A percentile compares a stretch with the other conserved stretches of the same genome.
These are phyloP conservation scores for Termitomyces sp. DNA, from an alignment of 768 basidiomycete genomes.

Conservation along the genomic window DNA sequence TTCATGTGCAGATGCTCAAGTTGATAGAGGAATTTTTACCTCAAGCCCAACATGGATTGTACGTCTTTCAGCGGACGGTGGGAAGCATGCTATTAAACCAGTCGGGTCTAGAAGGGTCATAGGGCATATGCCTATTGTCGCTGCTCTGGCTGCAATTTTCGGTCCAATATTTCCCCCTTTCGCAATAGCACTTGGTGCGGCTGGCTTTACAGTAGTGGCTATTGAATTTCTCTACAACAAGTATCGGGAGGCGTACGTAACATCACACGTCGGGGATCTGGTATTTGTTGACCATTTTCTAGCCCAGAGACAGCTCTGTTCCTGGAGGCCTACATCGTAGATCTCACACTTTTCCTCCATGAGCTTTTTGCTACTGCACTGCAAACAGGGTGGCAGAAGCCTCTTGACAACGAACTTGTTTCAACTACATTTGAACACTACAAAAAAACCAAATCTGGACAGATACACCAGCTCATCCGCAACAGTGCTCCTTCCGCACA, in stretches of 20 bases:
- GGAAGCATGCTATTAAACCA: background rate
- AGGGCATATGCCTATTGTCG: background rate
- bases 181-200: background rate
- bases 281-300: background rate
- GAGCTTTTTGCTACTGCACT: background rate
- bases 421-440: background rate
- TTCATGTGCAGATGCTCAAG: background rate
- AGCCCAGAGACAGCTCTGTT: constrained; percentile 1
- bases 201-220: background rate
- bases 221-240: background rate
- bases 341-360: constrained; percentile 2
- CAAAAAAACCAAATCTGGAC: background rate
- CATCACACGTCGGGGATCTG: background rate
- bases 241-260: background rate
- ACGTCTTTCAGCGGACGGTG: background rate
- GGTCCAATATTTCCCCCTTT: background rate
- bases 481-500: background rate
- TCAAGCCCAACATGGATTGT: background rate
- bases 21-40: background rate
- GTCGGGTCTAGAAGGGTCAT: background rate
- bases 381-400: background rate
- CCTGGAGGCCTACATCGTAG: background rate
- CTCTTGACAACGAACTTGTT: background rate
- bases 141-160: background rate
- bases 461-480: background rate